phyloP scores from a whole-genome alignment of 2,329 filamentous ascomycete species.

The Pseudocercospora vitis region DNA sequence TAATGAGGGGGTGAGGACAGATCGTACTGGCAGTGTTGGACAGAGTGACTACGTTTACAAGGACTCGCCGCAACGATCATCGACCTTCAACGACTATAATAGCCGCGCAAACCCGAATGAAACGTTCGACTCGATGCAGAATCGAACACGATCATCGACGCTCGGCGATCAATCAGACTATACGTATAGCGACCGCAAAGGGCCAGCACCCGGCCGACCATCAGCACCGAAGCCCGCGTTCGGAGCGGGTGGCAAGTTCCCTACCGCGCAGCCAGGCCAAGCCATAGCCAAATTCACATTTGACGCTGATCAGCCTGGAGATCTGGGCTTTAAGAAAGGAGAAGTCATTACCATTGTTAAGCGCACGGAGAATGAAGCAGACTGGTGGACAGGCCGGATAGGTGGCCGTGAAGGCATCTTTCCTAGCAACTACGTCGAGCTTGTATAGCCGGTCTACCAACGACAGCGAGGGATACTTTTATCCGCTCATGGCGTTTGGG shows the following conservation, averaged over 20 bases:
- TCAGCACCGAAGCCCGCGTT: slow-evolving; percentile 89
- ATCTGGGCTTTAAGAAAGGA: slow-evolving; percentile 95
- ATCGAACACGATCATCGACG: slow-evolving; percentile 40
- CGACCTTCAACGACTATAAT: slow-evolving; percentile 76
- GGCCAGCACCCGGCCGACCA: slow-evolving; percentile 68
- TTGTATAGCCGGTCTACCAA: slow-evolving; percentile 15
- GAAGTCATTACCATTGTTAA: slow-evolving; percentile 94
- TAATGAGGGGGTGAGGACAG: slow-evolving; percentile 63
- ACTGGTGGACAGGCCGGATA: slow-evolving; percentile 97
- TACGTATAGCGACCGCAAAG: slow-evolving; percentile 53
- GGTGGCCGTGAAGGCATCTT: slow-evolving; percentile 82
- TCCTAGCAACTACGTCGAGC: slow-evolving; percentile 52
- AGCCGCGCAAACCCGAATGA: slow-evolving; percentile 53
- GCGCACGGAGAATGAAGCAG: slow-evolving; percentile 87
- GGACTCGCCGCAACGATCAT: slow-evolving; percentile 61
- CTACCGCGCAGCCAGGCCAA: slow-evolving; percentile 66
- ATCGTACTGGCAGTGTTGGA: slow-evolving; percentile 46
- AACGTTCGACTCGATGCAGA: slow-evolving; percentile 48
- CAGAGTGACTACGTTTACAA: slow-evolving; percentile 48
- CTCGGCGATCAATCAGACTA: slow-evolving; percentile 51
- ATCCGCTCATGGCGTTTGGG: neutral
- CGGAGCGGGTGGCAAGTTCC: slow-evolving; percentile 62
- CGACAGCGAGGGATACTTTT: neutral
- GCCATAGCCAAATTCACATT: slow-evolving; percentile 91
- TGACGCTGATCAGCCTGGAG: slow-evolving; percentile 87